Percentiles rank a stretch among this genome's conserved stretches.
phyloP scores from a whole-genome alignment of 805 yeast genomes.

The Sugiyamaella marilandica region DNA sequence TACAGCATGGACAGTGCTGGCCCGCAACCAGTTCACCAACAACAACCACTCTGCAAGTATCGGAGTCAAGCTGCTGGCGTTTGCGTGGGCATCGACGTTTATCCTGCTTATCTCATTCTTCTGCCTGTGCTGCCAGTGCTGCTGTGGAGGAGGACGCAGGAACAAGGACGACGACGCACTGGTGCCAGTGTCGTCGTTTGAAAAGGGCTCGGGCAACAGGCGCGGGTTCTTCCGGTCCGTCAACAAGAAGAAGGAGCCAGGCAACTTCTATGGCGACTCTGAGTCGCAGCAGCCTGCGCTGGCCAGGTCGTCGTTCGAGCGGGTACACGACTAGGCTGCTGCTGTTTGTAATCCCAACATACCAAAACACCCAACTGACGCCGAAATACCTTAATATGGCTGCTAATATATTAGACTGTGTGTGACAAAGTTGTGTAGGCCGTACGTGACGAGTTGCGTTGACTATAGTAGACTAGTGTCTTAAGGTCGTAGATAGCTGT shows the following conservation, averaged over 20 bases:
- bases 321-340: neutral
- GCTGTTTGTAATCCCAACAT: neutral
- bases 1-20: constrained; percentile 77
- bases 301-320: constrained; percentile 10
- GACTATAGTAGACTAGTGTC: too few relatives aligned
- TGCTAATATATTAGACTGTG: neutral
- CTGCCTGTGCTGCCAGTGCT: constrained; percentile 27
- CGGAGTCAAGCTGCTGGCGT: constrained; percentile 44
- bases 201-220: constrained; percentile 1
- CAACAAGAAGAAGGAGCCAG: constrained; percentile 3
- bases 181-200: constrained; percentile 6
- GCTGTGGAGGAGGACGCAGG: constrained; percentile 7
- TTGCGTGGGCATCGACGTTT: constrained; percentile 55
- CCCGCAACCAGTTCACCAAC: constrained; percentile 59
- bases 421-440: too few relatives aligned
- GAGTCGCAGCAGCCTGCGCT: constrained; percentile 10
- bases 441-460: too few relatives aligned
- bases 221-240: constrained; percentile 10
- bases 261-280: constrained; percentile 1
- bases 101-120: constrained; percentile 29
- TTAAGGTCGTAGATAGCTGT: too few relatives aligned
- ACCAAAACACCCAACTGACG: constrained; percentile 1
- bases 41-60: constrained; percentile 33
- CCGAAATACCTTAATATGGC: constrained; percentile 1
- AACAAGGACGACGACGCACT: constrained; percentile 4